These are phyloP conservation scores for Colletotrichum scovillei DNA, from an alignment of 2,329 filamentous ascomycete species.

Conservation along the genomic window DNA sequence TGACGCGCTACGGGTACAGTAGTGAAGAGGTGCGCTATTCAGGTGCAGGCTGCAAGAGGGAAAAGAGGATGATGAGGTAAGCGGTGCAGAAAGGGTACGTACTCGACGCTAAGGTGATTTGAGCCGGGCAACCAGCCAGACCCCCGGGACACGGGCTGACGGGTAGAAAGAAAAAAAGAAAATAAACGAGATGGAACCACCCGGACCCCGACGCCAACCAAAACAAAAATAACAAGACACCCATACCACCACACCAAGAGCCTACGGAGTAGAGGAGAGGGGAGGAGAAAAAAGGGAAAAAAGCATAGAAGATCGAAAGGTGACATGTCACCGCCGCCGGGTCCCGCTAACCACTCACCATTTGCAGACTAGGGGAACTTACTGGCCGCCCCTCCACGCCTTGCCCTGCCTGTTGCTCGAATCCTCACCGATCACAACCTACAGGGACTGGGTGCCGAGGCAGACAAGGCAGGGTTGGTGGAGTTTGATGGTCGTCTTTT, in stretches of 20 bases:
- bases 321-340: slow-evolving; percentile 16
- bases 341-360: background rate
- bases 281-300: slow-evolving; percentile 15
- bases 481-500: slow-evolving; percentile 1
- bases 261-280: background rate
- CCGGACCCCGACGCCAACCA: slow-evolving; percentile 1
- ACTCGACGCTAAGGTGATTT: slow-evolving; percentile 2
- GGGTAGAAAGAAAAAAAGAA: background rate
- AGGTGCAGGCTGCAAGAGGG: background rate
- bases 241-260: too few species aligned
- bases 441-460: slow-evolving; percentile 10
- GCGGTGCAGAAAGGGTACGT: slow-evolving; percentile 13
- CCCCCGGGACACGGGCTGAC: background rate
- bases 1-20: slow-evolving; percentile 17
- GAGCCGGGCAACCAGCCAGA: slow-evolving; percentile 26
- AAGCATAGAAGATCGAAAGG: background rate
- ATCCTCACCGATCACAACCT: background rate
- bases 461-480: background rate
- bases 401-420: too few species aligned
- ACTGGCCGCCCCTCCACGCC: background rate
- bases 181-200: slow-evolving; percentile 2
- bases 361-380: background rate
- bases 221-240: slow-evolving; percentile 18
- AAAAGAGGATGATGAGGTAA: background rate
- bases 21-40: too few species aligned